These are phyloP conservation scores for Limnomonas spitsbergensis DNA, from an alignment of 139 green algal species.

Conservation along the genomic window DNA sequence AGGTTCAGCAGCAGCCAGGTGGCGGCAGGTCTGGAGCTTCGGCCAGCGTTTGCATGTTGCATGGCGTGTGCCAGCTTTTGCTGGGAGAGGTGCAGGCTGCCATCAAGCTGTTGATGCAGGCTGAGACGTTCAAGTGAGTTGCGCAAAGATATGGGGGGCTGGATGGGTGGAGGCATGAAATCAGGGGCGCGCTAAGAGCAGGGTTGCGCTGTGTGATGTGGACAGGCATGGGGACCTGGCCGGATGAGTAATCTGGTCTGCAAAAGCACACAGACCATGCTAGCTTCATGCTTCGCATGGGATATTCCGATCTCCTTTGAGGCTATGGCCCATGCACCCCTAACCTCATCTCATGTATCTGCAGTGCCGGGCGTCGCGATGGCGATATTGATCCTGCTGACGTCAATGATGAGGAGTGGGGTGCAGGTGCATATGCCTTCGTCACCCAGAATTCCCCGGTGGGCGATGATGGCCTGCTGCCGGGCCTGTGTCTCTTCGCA, in stretches of 20 bases:
- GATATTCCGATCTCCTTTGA: too few species aligned
- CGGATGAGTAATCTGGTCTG: too few species aligned
- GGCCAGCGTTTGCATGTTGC: slow-evolving; percentile 1
- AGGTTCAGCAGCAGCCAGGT: slow-evolving; percentile 5
- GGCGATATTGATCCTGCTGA: neutral
- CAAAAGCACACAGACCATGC: too few species aligned
- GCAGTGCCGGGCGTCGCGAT: too few species aligned
- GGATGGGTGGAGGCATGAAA: too few species aligned
- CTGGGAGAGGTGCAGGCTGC: slow-evolving; percentile 19
- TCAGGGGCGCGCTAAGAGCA: too few species aligned
- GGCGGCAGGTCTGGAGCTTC: neutral
- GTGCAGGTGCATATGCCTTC: neutral
- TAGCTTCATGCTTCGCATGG: too few species aligned
- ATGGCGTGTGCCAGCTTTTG: slow-evolving; percentile 24
- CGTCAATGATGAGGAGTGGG: neutral
- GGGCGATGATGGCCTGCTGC: slow-evolving; percentile 48
- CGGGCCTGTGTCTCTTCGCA: slow-evolving; percentile 56
- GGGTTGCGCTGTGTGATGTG: too few species aligned
- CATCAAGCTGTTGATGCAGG: slow-evolving; percentile 9
- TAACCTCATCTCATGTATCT: too few species aligned
- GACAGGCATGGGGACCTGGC: too few species aligned
- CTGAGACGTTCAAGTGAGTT: slow-evolving; percentile 8
- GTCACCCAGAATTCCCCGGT: slow-evolving; percentile 2
- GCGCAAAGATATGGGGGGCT: neutral
- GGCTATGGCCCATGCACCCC: too few species aligned